These are phyloP conservation scores for Gossypium raimondii DNA, from an alignment of 345 rosid species.

Conservation along the genomic window DNA sequence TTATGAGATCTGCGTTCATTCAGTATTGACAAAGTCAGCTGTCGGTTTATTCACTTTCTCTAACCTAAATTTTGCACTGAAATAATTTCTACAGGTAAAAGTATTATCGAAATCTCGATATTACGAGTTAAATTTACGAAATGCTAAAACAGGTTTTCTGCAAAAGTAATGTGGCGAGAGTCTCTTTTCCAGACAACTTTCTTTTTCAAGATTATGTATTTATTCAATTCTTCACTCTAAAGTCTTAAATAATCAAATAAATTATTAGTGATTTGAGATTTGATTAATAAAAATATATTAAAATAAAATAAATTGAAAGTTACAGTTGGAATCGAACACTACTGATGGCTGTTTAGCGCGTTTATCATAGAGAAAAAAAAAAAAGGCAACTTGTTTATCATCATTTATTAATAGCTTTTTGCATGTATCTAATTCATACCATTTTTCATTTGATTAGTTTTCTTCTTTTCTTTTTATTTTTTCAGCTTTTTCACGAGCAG, in stretches of 20 bases:
- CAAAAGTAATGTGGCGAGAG: background rate
- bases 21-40: too few species aligned
- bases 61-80: too few species aligned
- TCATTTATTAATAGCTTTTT: background rate
- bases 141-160: background rate
- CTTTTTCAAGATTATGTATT: background rate
- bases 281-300: background rate
- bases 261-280: background rate
- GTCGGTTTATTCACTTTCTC: too few species aligned
- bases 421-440: background rate
- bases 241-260: background rate
- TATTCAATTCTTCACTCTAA: background rate
- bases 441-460: background rate
- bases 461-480: background rate
- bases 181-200: background rate
- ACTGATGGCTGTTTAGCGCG: background rate
- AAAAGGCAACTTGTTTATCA: background rate
- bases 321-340: background rate
- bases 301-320: background rate
- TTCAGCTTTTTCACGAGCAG: constrained; percentile 31
- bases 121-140: too few species aligned
- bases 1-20: too few species aligned
- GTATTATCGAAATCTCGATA: fast-evolving
- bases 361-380: background rate
- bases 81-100: too few species aligned